Base-by-base conservation (phyloP, 2,329 filamentous ascomycete genomes). In the Pseudopyricularia javanii region DNA sequence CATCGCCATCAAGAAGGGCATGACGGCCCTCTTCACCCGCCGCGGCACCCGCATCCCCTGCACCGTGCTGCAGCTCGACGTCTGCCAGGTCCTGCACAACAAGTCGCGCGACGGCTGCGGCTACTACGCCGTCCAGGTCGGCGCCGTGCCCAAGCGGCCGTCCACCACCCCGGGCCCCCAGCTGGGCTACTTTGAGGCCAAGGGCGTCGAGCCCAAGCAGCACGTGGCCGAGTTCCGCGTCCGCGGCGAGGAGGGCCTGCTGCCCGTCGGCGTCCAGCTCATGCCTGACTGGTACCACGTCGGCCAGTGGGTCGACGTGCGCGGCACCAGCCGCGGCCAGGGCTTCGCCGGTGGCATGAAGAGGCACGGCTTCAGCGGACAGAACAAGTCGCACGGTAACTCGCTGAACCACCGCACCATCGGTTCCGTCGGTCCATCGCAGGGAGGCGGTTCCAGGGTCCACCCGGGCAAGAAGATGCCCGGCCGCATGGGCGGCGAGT, bases 331-430 rank as follows among this genome's bases (percentile, higher is more conserved):
- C 60, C 81, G 88, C 65, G 93, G 93, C 52, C 91, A 89, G 80
- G 93, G 93, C 7, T 98, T 96, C 67, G 88, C 86, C 9, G 93
- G 93, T 78, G 93, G 88, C 59, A 98, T 98, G 93, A 98, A 98
- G 82, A 79, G 88, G 60, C 88, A 91, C 72, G 90, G 90, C 33
- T 97, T 93, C 70, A 68, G 74, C 30, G 93, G 93, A 62, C 93
- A 98, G 74, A 86, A 83, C 60, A 88, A 89, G 54, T 91, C 85
- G 61, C 93, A 98, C 79, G 93, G 93, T 78, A 91, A 94, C 72
- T 96, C 91, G 64, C 83, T 90, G 72, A 90, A 88, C 64, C 93
- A 98, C 76, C 81, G 93, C 64, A 87, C 87, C 28, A 88, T 96
- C 72, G 93, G 93, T 75, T 91, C 89, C 33, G 79, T 85, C 7